Conservation (phyloP, 805 yeast genomes). For the Saturnispora serradocipensis region DNA sequence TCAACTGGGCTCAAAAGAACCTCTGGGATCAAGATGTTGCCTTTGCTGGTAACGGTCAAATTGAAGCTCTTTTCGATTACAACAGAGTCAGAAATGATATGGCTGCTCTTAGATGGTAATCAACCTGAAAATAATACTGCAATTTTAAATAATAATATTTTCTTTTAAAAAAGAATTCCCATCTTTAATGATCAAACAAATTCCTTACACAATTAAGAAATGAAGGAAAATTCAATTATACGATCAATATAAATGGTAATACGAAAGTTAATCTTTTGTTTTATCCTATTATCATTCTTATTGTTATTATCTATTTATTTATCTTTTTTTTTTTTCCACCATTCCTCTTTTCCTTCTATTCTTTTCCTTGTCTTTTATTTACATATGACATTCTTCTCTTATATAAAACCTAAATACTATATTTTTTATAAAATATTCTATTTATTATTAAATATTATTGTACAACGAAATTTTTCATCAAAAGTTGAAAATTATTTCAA, state of each 20-base stretch:
- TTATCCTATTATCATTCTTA: background rate
- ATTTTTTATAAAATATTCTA: slow-evolving; percentile 4
- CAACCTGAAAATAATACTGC: background rate
- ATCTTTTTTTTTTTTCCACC: background rate
- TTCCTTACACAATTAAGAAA: background rate
- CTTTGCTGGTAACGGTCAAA: slow-evolving; percentile 76
- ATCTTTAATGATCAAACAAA: background rate
- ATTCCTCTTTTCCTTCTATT: background rate
- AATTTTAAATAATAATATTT: no score
- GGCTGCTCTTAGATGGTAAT: slow-evolving; percentile 79
- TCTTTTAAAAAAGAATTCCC: background rate
- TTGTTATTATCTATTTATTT: background rate
- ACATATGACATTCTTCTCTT: background rate
- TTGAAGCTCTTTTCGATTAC: slow-evolving; percentile 78
- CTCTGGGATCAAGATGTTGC: slow-evolving; percentile 84
- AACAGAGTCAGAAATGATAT: slow-evolving; percentile 80
- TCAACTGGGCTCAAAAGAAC: slow-evolving; percentile 64
- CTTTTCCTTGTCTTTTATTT: background rate
- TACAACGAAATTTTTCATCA: background rate
- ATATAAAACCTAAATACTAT: slow-evolving; percentile 2
- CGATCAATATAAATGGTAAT: background rate
- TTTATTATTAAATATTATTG: background rate
- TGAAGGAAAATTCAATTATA: background rate
- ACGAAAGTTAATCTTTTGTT: no score
- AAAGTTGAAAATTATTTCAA: background rate